phyloP scores from a whole-genome alignment of 169 alveolate species.

The Eimeria brunetti region DNA sequence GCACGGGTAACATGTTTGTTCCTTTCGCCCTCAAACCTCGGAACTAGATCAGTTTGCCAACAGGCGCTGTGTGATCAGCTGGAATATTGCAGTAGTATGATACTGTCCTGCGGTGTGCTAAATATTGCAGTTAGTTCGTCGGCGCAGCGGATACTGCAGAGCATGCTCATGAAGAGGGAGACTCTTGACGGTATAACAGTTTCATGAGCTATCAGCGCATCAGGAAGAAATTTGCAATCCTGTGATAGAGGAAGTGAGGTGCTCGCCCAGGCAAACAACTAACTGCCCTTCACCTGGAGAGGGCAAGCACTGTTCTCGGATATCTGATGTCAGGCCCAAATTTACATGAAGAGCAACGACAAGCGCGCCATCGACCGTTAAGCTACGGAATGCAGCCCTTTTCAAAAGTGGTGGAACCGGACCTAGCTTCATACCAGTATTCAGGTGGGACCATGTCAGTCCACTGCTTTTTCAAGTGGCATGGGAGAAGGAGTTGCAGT shows the following conservation, averaged over 20 bases:
- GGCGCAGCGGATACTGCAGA: conserved; percentile 42
- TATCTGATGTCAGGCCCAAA: background rate
- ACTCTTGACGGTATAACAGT: conserved; percentile 16
- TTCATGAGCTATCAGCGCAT: background rate
- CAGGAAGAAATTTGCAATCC: background rate
- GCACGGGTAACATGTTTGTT: conserved; percentile 9
- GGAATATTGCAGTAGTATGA: background rate
- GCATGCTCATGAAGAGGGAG: conserved; percentile 22
- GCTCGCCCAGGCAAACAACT: background rate
- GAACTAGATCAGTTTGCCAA: background rate
- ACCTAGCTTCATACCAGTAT: conserved; percentile 58
- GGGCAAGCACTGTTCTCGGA: background rate
- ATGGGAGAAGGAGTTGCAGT: too few relatives aligned
- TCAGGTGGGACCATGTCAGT: conserved; percentile 20
- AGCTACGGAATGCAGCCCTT: conserved; percentile 61
- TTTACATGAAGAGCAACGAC: conserved; percentile 17
- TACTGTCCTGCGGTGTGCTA: conserved; percentile 10
- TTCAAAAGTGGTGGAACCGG: conserved; percentile 7
- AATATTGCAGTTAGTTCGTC: conserved; percentile 30
- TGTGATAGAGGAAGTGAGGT: background rate
- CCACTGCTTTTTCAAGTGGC: background rate
- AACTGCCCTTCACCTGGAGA: background rate
- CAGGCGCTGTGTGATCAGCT: background rate
- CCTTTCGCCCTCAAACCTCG: background rate
- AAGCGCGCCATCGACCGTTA: conserved; percentile 30